These are phyloP conservation scores for Scortechinia acanthostroma DNA, from an alignment of 2,329 filamentous ascomycete species.

Conservation along the genomic window DNA sequence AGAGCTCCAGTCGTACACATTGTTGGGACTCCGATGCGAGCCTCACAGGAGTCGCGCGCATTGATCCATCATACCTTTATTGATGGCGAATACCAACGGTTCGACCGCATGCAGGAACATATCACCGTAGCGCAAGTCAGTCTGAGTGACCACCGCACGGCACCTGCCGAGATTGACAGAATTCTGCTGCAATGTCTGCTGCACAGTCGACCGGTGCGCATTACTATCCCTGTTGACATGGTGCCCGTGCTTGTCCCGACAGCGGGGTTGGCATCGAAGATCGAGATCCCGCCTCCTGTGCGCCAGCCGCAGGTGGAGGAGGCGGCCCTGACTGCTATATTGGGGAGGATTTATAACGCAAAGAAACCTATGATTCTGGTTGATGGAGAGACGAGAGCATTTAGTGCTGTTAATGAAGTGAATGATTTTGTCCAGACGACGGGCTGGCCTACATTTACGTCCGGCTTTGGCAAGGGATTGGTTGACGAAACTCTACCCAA, in stretches of 20 bases:
- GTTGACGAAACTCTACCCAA: constrained; percentile 36
- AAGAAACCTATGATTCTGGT: constrained; percentile 40
- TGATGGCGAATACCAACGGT: constrained; percentile 43
- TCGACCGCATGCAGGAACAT: constrained; percentile 36
- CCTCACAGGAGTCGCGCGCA: constrained; percentile 29
- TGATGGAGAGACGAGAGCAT: constrained; percentile 36
- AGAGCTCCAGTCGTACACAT: constrained; percentile 47
- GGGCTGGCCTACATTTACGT: constrained; percentile 35
- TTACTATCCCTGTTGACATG: constrained; percentile 45
- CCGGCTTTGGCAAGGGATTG: constrained; percentile 38
- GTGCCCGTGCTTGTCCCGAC: constrained; percentile 25
- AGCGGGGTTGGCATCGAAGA: constrained; percentile 15
- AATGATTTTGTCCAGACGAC: constrained; percentile 32
- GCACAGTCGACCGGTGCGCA: constrained; percentile 45
- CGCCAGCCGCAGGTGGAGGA: constrained; percentile 11
- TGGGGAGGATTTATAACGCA: constrained; percentile 31
- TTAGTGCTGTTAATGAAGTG: constrained; percentile 29
- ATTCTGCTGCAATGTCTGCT: constrained; percentile 38
- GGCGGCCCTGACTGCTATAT: constrained; percentile 18
- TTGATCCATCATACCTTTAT: constrained; percentile 45
- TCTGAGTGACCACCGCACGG: constrained; percentile 31
- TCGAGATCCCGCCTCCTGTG: constrained; percentile 9
- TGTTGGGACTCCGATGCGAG: constrained; percentile 39
- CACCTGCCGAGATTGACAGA: constrained; percentile 39
- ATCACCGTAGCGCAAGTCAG: constrained; percentile 40